These are phyloP conservation scores for Stephania japonica DNA, from an alignment of 164 flowering plant species.

Conservation along the genomic window DNA sequence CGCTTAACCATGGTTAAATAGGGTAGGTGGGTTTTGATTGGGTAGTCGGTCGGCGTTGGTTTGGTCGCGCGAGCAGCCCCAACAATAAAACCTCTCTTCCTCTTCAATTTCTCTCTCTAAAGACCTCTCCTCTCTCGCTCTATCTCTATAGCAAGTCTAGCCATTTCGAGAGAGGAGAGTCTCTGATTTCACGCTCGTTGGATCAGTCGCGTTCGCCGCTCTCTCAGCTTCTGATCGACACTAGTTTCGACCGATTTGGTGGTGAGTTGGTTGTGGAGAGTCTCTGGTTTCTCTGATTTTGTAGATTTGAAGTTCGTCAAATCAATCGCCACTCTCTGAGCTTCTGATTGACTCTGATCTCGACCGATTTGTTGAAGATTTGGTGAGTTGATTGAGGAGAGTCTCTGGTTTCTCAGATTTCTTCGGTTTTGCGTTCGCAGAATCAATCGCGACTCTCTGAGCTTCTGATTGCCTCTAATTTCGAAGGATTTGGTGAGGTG, in stretches of 20 bases:
- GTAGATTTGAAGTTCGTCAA: neutral
- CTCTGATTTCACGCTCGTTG: conserved; percentile 1
- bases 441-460: no score
- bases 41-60: conserved; percentile 64
- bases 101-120: neutral
- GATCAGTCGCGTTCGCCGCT: neutral
- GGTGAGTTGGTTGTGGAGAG: neutral
- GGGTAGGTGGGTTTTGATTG: conserved; percentile 49
- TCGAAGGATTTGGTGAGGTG: no score
- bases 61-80: conserved; percentile 16
- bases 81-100: neutral
- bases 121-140: neutral
- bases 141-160: neutral
- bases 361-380: no score
- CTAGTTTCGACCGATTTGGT: neutral
- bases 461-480: no score
- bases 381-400: no score
- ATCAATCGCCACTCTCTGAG: no score
- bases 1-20: conserved; percentile 51
- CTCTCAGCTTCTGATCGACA: neutral
- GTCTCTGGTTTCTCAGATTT: no score
- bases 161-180: conserved; percentile 5
- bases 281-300: neutral
- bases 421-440: no score
- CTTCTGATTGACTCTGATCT: no score